Evolutionary conservation across 306 rosid species (phyloP).

Genomic region (Luffa acutangula): DNA sequence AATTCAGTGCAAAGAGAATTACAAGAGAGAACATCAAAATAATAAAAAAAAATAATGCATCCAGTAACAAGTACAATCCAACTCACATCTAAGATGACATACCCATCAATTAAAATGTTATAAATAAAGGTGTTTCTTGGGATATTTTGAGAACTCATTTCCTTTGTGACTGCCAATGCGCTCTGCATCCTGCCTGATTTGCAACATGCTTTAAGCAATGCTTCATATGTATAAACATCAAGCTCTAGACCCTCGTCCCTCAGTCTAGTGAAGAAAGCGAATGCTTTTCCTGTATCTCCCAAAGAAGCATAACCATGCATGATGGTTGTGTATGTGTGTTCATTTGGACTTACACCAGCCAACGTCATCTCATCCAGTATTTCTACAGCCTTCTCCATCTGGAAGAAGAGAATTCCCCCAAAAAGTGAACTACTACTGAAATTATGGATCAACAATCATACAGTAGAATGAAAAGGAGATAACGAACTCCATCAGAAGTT

Average conservation of each 20-base stretch:
- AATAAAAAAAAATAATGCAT: background rate
- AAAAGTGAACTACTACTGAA: background rate
- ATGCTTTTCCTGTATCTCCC: slow-evolving; percentile 92
- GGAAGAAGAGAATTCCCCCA: slow-evolving; percentile 6
- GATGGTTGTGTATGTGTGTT: slow-evolving; percentile 81
- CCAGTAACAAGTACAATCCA: background rate
- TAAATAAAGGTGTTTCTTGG: slow-evolving; percentile 84
- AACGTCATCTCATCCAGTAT: slow-evolving; percentile 80
- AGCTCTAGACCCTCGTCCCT: slow-evolving; percentile 73
- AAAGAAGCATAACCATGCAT: slow-evolving; percentile 94
- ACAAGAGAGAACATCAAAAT: background rate
- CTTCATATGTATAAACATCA: slow-evolving; percentile 82
- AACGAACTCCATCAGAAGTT: background rate
- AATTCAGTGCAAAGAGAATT: background rate
- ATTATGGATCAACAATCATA: background rate
- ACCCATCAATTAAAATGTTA: slow-evolving; percentile 95
- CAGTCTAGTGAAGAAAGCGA: slow-evolving; percentile 59
- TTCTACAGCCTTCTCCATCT: slow-evolving; percentile 78
- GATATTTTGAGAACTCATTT: slow-evolving; percentile 72
- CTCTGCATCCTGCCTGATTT: slow-evolving; percentile 98
- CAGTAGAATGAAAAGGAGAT: background rate
- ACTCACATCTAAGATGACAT: slow-evolving; percentile 14
- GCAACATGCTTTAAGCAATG: slow-evolving; percentile 94
- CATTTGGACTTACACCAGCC: slow-evolving; percentile 70
- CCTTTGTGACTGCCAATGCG: slow-evolving; percentile 86